Evolutionary conservation across 129 eudicot species (phyloP).

Genomic region (Heracleum sosnowskyi): DNA sequence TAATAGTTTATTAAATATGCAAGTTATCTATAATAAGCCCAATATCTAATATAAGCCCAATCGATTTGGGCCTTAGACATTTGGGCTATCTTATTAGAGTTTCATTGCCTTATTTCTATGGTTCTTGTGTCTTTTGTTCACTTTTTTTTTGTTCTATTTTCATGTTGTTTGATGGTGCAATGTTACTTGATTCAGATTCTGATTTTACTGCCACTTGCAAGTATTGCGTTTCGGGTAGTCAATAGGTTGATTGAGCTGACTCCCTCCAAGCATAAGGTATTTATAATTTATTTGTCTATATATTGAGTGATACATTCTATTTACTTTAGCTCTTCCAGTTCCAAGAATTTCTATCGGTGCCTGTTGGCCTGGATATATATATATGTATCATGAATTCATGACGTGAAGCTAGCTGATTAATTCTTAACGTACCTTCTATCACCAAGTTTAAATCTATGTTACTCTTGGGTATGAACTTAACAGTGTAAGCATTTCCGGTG

Average conservation of each 20-base stretch:
- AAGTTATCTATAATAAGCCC: no score
- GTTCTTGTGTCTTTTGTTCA: no score
- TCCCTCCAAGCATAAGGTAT: slow-evolving; percentile 72
- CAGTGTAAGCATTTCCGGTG: no score
- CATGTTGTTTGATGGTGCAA: neutral
- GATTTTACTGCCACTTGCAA: slow-evolving; percentile 68
- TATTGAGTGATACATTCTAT: neutral
- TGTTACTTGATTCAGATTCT: slow-evolving; percentile 42
- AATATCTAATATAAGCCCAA: no score
- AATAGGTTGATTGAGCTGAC: slow-evolving; percentile 78
- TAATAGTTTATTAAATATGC: no score
- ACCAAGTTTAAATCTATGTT: no score
- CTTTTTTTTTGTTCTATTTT: neutral
- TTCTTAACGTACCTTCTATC: no score
- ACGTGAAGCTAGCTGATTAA: neutral
- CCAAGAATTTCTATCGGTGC: neutral
- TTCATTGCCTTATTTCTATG: neutral
- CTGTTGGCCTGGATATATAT: neutral
- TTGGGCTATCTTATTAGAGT: neutral
- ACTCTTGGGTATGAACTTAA: no score
- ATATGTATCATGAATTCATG: neutral
- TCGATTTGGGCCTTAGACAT: neutral
- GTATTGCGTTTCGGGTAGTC: slow-evolving; percentile 68
- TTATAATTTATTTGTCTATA: slow-evolving; percentile 5
- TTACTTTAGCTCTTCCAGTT: neutral